These are phyloP conservation scores for Eucalyptus pauciflora DNA, from an alignment of 345 rosid species.

Conservation along the genomic window DNA sequence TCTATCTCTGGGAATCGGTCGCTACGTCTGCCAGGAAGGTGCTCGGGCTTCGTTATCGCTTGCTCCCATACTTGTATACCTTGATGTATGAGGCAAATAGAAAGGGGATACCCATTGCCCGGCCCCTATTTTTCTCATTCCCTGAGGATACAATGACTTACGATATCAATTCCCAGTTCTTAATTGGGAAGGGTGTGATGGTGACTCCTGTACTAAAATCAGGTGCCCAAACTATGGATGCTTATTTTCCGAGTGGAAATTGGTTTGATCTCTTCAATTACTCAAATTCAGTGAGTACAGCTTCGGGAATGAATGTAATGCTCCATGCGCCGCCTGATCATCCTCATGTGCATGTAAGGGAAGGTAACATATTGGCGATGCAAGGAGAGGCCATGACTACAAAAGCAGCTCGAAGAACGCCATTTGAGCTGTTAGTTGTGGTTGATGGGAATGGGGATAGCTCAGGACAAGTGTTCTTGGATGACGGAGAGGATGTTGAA, in stretches of 20 bases:
- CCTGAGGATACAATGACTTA: slow-evolving; percentile 44
- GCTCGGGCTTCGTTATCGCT: slow-evolving; percentile 51
- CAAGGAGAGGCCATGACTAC: slow-evolving; percentile 69
- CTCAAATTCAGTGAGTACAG: slow-evolving; percentile 18
- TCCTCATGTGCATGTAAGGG: slow-evolving; percentile 49
- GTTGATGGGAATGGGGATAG: slow-evolving; percentile 22
- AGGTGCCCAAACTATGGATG: slow-evolving; percentile 22
- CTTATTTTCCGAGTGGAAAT: slow-evolving; percentile 58
- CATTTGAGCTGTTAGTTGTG: slow-evolving; percentile 39
- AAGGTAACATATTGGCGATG: slow-evolving; percentile 61
- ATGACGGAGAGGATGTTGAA: slow-evolving; percentile 42
- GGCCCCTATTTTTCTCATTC: slow-evolving; percentile 70
- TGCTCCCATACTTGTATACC: slow-evolving; percentile 66
- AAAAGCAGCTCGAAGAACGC: slow-evolving; percentile 30
- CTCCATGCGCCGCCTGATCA: slow-evolving; percentile 46
- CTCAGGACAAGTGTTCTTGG: slow-evolving; percentile 46
- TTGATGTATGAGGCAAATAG: slow-evolving; percentile 50
- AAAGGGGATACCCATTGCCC: slow-evolving; percentile 57
- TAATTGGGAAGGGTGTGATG: slow-evolving; percentile 48
- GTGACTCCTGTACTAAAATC: slow-evolving; percentile 41
- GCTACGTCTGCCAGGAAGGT: slow-evolving; percentile 54
- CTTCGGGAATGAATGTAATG: slow-evolving; percentile 16
- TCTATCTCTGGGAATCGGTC: slow-evolving; percentile 72
- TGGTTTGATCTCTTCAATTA: slow-evolving; percentile 65
- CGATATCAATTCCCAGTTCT: slow-evolving; percentile 35